phyloP scores from a whole-genome alignment of 768 basidiomycete species.

The Mycena leptocephala region DNA sequence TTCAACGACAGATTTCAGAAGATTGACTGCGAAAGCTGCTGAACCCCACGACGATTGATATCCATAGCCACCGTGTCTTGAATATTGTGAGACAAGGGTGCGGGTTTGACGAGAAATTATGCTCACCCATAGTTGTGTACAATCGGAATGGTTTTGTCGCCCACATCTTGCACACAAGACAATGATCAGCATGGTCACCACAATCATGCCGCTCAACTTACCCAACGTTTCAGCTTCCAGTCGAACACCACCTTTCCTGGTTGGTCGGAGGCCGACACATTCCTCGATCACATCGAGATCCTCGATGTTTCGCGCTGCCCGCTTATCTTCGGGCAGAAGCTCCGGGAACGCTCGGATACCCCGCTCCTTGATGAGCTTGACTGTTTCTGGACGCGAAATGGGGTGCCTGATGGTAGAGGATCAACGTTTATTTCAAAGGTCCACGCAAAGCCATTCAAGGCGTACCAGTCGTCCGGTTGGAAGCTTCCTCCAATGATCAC shows the following conservation, averaged over 20 bases:
- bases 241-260: slow-evolving; percentile 27
- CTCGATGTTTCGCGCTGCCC: not conserved
- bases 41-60: not conserved
- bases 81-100: not conserved
- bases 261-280: slow-evolving; percentile 31
- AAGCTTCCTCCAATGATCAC: slow-evolving; percentile 34
- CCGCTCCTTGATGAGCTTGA: slow-evolving; percentile 30
- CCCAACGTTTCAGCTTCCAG: slow-evolving; percentile 5
- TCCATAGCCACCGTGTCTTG: not conserved
- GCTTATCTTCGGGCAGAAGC: slow-evolving; percentile 23
- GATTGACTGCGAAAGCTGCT: not conserved
- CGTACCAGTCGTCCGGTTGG: slow-evolving; percentile 30
- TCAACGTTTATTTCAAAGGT: too few relatives aligned
- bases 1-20: not conserved
- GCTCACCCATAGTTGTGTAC: slow-evolving; percentile 28
- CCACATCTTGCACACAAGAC: not conserved
- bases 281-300: slow-evolving; percentile 34
- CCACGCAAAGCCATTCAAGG: not conserved
- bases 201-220: not conserved
- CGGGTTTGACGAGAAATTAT: not conserved
- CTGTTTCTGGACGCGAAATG: slow-evolving; percentile 27
- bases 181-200: too few relatives aligned
- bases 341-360: slow-evolving; percentile 25
- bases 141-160: not conserved
- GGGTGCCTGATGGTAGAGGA: slow-evolving; percentile 27